phyloP scores from a whole-genome alignment of 768 basidiomycete genomes.

The Calocybe indica region DNA sequence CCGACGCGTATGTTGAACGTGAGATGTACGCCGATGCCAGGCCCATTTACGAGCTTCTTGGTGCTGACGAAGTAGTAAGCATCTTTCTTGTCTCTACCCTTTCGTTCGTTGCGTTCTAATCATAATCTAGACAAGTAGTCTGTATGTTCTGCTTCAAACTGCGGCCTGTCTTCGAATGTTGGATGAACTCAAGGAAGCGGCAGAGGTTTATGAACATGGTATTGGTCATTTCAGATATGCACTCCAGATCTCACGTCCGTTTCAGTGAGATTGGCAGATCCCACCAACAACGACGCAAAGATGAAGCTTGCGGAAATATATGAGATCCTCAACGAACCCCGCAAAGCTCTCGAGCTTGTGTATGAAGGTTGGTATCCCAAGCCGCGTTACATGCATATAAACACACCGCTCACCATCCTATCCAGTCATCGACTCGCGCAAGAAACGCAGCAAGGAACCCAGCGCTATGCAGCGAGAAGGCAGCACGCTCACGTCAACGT shows the following conservation, averaged over 20 bases:
- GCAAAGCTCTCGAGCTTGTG: constrained; percentile 78
- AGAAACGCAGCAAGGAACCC: constrained; percentile 31
- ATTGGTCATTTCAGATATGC: not conserved
- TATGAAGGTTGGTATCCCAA: constrained; percentile 56
- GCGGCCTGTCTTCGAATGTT: constrained; percentile 77
- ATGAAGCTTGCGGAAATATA: constrained; percentile 89
- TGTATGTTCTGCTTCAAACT: constrained; percentile 69
- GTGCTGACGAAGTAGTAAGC: constrained; percentile 66
- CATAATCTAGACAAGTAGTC: constrained; percentile 56
- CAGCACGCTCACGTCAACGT: constrained; percentile 24
- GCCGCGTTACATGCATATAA: not conserved
- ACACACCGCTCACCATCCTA: not conserved
- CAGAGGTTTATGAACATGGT: constrained; percentile 83
- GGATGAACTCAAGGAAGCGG: constrained; percentile 70
- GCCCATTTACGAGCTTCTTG: constrained; percentile 74
- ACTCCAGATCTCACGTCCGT: not conserved
- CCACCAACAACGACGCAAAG: constrained; percentile 74
- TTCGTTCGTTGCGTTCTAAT: not conserved
- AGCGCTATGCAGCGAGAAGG: constrained; percentile 14
- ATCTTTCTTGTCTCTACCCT: not conserved
- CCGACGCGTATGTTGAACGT: constrained; percentile 75
- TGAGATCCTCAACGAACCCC: constrained; percentile 75
- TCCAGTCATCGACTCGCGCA: constrained; percentile 56
- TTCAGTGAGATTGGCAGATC: constrained; percentile 69
- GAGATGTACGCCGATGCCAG: constrained; percentile 75